Evolutionary conservation across 2,329 filamentous ascomycete genomes (phyloP), one percentile per base, ranked within the genome.

Genomic region (Fusarium gaditjirri): DNA sequence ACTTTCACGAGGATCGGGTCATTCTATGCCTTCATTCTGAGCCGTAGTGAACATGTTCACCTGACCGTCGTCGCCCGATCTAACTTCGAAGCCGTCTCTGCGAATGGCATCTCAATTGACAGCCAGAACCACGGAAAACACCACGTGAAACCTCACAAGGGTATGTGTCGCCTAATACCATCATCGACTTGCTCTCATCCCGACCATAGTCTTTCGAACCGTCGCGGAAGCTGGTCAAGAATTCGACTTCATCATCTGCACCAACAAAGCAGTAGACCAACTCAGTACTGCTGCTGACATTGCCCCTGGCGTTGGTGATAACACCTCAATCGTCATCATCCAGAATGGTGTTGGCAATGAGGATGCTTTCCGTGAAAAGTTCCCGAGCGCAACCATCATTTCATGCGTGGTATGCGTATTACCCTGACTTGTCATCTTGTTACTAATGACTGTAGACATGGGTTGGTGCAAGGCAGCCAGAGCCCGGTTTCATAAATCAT

Each of bases 291-390:
- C 70, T 3, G 29, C 39, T 1, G 67, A 76, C 42, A 74, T 83
- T 39, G 69, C 70, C 17, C 75, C 81, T 70, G 72, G 78, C 68
- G 77, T 87, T 3, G 81, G 83, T 11, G 75, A 75, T 17, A 54
- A 58, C 25, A 90, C 88, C 0, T 84, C 85, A 0, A 86, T 91
- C 43, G 87, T 88, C 12, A 84, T 91, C 2, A 84, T 90, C 21
- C 89, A 91, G 68, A 91, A 91, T 71, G 89, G 89, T 1, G 86
- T 91, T 41, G 85, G 83, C 2, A 90, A 90, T 65, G 89, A 91
- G 75, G 83, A 86, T 14, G 85, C 87, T 21, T 90, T 89, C 56
- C 73, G 79, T 0, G 71, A 76, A 1, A 78, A 79, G 0, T 91
- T 88, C 69, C 87, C 88, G 0, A 59, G 76, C 1, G 86, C 85